Evolutionary conservation across 805 yeast species (phyloP), one percentile per base, ranked within the genome.

Genomic region (Ogataea siamensis): DNA sequence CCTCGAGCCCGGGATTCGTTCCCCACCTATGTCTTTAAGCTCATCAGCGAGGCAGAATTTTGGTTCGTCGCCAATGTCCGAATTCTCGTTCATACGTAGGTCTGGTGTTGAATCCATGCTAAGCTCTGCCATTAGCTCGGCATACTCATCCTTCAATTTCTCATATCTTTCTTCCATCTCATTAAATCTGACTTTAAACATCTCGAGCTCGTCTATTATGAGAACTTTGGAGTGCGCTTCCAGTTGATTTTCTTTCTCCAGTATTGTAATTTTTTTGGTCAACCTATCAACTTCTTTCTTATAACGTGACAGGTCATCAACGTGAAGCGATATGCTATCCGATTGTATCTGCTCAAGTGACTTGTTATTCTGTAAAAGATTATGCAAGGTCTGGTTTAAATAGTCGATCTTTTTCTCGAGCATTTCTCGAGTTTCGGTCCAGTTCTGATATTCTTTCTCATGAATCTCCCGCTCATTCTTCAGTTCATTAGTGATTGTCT

Each of bases 171-270:
- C 42, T 30, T 57, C 58, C 2, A 61, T 37, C 28, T 61, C 60
- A 4, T 36, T 27, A 33, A 46, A 53, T 37, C 69, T 68, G 36
- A 62, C 65, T 30, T 71, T 66, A 42, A 74, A 58, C 46, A 61
- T 58, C 49, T 76, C 82, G 28, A 76, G 62, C 55, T 76, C 79
- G 48, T 74, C 80, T 32, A 76, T 72, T 35, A 76, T 70, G 31
- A 71, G 59, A 41, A 70, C 62, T 47, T 74, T 74, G 26, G 78
- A 73, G 48, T 68, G 73, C 32, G 67, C 65, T 49, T 76, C 82
- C 16, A 76, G 57, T 45, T 76, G 80, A 46, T 64, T 68, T 45
- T 76, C 75, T 37, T 70, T 66, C 49, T 70, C 69, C 14, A 76
- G 57, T 2, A 71, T 65, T 34, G 60, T 61, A 2, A 60, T 44